These are phyloP conservation scores for Jatropha multifida DNA, from an alignment of 441 rosid genomes.

Conservation along the genomic window DNA sequence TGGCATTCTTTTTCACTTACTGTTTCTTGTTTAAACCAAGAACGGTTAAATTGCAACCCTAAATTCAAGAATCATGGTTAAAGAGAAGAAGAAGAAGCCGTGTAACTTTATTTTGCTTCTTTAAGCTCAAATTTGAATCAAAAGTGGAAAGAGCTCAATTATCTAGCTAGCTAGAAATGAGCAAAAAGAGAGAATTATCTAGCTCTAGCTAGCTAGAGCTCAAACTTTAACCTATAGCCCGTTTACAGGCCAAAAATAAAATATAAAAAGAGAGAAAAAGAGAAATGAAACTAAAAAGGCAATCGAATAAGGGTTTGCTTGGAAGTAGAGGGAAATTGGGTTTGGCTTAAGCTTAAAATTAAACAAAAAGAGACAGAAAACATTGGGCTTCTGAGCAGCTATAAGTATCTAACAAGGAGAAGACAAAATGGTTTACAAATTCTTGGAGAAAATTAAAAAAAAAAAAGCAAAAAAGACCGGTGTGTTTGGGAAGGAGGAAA, in stretches of 20 bases:
- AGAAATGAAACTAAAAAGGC: background rate
- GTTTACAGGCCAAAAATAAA: background rate
- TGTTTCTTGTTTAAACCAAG: background rate
- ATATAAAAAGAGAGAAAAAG: background rate
- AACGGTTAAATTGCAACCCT: background rate
- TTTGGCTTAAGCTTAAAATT: background rate
- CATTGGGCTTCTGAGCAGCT: background rate
- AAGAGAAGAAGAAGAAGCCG: background rate
- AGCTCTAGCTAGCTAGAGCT: too few relatives aligned
- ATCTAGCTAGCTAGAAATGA: background rate
- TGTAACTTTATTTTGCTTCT: background rate
- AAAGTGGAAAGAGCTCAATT: slow-evolving; percentile 6
- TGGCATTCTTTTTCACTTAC: slow-evolving; percentile 13
- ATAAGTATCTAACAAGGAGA: background rate
- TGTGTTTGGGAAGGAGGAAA: slow-evolving; percentile 26
- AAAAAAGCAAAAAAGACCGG: background rate
- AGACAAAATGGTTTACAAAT: background rate
- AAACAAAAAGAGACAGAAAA: background rate
- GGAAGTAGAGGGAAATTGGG: slow-evolving; percentile 22
- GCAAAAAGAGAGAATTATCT: slow-evolving; percentile 8
- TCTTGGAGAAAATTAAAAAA: background rate
- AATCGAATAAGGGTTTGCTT: slow-evolving; percentile 19
- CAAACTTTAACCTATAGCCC: background rate
- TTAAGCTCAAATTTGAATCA: slow-evolving; percentile 19
- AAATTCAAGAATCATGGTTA: slow-evolving; percentile 13